A percentile compares a stretch with the other conserved stretches of the same genome.
Conservation (phyloP, 129 eudicot species). For the Centella asiatica region DNA sequence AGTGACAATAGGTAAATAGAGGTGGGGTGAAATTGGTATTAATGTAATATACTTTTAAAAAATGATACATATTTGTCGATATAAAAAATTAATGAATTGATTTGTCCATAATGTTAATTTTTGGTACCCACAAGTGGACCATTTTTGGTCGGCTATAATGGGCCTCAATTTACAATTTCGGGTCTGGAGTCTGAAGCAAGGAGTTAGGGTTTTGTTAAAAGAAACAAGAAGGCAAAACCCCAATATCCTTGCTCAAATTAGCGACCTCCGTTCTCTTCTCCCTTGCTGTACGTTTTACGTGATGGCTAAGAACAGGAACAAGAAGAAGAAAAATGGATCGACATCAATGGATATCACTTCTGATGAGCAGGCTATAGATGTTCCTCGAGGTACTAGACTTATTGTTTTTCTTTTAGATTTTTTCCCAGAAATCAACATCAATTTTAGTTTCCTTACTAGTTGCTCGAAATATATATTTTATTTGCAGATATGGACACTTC, state of each 20-base stretch:
- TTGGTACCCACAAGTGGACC: too few species aligned
- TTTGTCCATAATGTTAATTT: too few species aligned
- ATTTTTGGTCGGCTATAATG: too few species aligned
- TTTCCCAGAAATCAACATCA: background rate
- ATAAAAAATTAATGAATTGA: too few species aligned
- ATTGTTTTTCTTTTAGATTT: background rate
- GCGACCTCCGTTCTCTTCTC: background rate
- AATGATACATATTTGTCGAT: too few species aligned
- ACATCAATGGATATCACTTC: constrained; percentile 20
- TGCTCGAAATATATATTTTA: background rate
- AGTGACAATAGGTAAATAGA: too few species aligned
- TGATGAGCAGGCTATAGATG: background rate
- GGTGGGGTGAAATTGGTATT: too few species aligned
- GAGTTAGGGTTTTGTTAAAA: too few species aligned
- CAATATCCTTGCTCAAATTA: background rate
- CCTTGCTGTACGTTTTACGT: background rate
- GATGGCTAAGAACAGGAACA: constrained; percentile 79
- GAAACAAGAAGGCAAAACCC: too few species aligned
- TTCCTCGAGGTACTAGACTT: background rate
- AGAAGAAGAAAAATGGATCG: constrained; percentile 43
- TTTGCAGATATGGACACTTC: constrained; percentile 10
- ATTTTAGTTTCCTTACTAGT: background rate
- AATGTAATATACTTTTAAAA: too few species aligned
- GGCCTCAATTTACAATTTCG: too few species aligned
- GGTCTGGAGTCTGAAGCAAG: too few species aligned